Percentiles rank a stretch among this genome's conserved stretches.
Evolutionary conservation across 2,329 filamentous ascomycete genomes (phyloP).

Genomic region (Dryadomyces sulphureus): DNA sequence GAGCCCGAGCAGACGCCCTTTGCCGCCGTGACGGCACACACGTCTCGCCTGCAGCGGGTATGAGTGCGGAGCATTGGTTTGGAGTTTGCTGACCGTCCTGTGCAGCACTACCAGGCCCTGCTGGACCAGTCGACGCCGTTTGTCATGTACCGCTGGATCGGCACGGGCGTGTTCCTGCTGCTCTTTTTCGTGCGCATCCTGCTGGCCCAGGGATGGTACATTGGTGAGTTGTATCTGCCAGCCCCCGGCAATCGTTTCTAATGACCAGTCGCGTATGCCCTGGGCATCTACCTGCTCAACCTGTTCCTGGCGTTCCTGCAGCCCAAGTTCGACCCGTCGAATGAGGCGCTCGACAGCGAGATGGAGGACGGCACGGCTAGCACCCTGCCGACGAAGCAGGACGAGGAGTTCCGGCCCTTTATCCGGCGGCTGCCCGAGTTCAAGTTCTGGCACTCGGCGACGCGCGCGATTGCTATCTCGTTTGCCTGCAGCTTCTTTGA

Average conservation of each 20-base stretch:
- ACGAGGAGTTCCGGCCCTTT: slow-evolving; percentile 96
- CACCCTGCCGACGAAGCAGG: slow-evolving; percentile 79
- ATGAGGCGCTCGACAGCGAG: slow-evolving; percentile 78
- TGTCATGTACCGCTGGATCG: slow-evolving; percentile 77
- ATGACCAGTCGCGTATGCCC: slow-evolving; percentile 72
- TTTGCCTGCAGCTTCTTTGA: slow-evolving; percentile 88
- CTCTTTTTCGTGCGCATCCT: slow-evolving; percentile 84
- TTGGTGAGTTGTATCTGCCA: slow-evolving; percentile 42
- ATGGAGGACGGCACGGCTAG: slow-evolving; percentile 84
- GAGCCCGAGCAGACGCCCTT: slow-evolving; percentile 88
- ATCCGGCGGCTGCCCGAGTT: slow-evolving; percentile 94
- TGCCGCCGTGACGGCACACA: slow-evolving; percentile 76
- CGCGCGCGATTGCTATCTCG: slow-evolving; percentile 66
- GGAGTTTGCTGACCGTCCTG: not conserved
- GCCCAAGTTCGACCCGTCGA: slow-evolving; percentile 96
- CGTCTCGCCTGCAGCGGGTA: slow-evolving; percentile 58
- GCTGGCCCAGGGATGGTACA: slow-evolving; percentile 94
- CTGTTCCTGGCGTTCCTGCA: slow-evolving; percentile 97
- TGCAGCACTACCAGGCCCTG: slow-evolving; percentile 80
- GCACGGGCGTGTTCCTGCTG: slow-evolving; percentile 60
- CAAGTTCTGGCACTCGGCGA: slow-evolving; percentile 99
- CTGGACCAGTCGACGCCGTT: slow-evolving; percentile 89
- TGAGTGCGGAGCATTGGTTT: not conserved
- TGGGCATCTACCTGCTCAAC: slow-evolving; percentile 97
- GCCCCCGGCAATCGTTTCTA: slow-evolving; percentile 3